Percentiles rank a stretch among this genome's conserved stretches.
These are phyloP conservation scores for Irpex lacteus DNA, from an alignment of 1,284 basidiomycete species.

Conservation along the genomic window DNA sequence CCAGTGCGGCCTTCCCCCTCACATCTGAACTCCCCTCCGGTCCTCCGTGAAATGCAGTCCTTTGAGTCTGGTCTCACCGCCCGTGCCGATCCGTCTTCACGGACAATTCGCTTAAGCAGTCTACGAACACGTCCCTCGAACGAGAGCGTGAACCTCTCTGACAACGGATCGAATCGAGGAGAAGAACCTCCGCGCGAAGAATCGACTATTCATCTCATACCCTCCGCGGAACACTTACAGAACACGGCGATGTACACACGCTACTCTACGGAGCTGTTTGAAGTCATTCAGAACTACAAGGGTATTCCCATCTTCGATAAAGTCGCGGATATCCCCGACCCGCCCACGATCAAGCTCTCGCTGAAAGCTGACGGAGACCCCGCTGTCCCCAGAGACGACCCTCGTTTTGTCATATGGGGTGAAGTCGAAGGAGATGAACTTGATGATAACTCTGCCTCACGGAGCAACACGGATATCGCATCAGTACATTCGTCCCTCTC, in stretches of 20 bases:
- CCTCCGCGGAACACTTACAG: slow-evolving; percentile 9
- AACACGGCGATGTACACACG: slow-evolving; percentile 53
- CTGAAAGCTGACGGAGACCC: slow-evolving; percentile 54
- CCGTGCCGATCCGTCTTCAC: slow-evolving; percentile 36
- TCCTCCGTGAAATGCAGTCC: slow-evolving; percentile 74
- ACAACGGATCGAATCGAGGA: neutral
- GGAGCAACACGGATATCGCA: slow-evolving; percentile 46
- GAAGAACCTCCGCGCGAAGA: neutral
- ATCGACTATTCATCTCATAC: slow-evolving; percentile 1
- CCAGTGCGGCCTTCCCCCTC: slow-evolving; percentile 44
- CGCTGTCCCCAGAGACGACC: slow-evolving; percentile 75
- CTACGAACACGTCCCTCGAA: slow-evolving; percentile 18
- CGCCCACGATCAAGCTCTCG: slow-evolving; percentile 66
- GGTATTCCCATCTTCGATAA: slow-evolving; percentile 70
- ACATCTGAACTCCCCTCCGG: slow-evolving; percentile 42
- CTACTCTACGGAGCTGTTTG: slow-evolving; percentile 73
- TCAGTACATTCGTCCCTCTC: slow-evolving; percentile 38
- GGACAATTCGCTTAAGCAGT: slow-evolving; percentile 19
- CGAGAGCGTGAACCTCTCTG: slow-evolving; percentile 12
- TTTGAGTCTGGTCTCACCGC: slow-evolving; percentile 79
- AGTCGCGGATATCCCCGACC: slow-evolving; percentile 37
- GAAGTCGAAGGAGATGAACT: slow-evolving; percentile 48
- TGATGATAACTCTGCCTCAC: slow-evolving; percentile 38
- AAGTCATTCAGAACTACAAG: slow-evolving; percentile 77
- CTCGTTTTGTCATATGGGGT: slow-evolving; percentile 89